Base-by-base conservation (phyloP, 1,284 basidiomycete species). In the Apiotrichum sp. region DNA sequence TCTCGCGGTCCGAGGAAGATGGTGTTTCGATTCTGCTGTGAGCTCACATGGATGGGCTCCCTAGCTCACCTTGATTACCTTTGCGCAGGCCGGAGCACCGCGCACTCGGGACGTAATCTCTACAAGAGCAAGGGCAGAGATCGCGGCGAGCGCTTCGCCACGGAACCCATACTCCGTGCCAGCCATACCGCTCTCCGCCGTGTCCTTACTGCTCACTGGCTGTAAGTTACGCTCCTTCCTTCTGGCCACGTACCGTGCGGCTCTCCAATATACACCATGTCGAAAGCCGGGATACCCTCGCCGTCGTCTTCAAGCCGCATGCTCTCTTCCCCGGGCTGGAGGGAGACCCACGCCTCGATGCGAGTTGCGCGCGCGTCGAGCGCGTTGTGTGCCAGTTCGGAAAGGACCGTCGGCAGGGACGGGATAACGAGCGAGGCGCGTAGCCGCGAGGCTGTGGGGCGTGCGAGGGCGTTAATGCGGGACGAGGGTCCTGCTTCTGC, bases 121-220 rank as follows among this genome's bases (percentile, higher is more conserved):
- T 8, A 77, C 31, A 2, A 89, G 38, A 78, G 84, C 34, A 85
- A 77, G 67, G 2, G 89, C 84, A 34, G 86, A 85, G 51, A 86
- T 84, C 41, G 89, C 91, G n/a, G 88, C 86, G 45, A 93, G 74
- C 6, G 90, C 90, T 86, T 93, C 91, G 36, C 91, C 91, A 58
- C 89, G 83, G 75, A 89, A 93, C 0, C 91, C 91, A 76, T 91
- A 91, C 2, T 84, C 22, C 22, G 22, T 22, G 22, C 22, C 22
- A 22, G 22, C 22, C 22, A 22, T 22, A 22, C 22, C 22, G 22
- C 22, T 22, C 22, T 22, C 22, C 22, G 22, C 22, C 22, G 22
- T 33, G 6, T 41, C 34, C 50, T 66, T 68, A 44, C 54, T 62
- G 9, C 57, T 59, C 43, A 52, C n/a, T n/a, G n/a, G n/a, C n/a